Conservation (phyloP, 2,329 filamentous ascomycete species). For the Cladophialophora chaetospira region DNA sequence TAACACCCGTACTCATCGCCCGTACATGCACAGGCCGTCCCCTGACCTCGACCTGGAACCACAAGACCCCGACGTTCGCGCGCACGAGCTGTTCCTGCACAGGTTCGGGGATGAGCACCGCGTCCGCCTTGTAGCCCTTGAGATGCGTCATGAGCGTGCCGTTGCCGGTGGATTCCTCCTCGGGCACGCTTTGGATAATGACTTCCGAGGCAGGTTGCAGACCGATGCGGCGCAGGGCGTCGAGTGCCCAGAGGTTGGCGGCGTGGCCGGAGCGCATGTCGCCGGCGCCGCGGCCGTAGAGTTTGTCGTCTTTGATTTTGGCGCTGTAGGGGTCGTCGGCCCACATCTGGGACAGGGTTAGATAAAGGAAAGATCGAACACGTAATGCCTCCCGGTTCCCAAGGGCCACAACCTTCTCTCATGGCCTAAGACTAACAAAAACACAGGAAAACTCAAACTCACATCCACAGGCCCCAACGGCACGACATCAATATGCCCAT, state of each 20-base stretch:
- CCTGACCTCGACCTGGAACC: conserved; percentile 29
- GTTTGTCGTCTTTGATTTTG: conserved; percentile 22
- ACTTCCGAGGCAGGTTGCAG: conserved; percentile 28
- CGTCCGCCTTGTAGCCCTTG: conserved; percentile 30
- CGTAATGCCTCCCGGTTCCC: too few relatives aligned
- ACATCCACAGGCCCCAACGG: conserved; percentile 25
- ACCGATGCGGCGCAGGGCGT: conserved; percentile 18
- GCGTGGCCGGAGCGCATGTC: conserved; percentile 26
- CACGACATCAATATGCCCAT: conserved; percentile 29
- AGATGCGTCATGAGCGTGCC: conserved; percentile 29
- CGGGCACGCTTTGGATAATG: conserved; percentile 26
- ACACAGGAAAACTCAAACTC: too few relatives aligned
- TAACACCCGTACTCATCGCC: conserved; percentile 25
- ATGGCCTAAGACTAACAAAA: too few relatives aligned
- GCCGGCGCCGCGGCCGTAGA: conserved; percentile 25
- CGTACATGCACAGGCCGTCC: conserved; percentile 26
- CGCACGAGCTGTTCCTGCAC: conserved; percentile 26
- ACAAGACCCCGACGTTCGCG: conserved; percentile 29
- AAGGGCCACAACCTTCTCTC: too few relatives aligned
- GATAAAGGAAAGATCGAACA: too few relatives aligned
- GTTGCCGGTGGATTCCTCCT: conserved; percentile 30
- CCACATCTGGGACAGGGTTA: too few relatives aligned
- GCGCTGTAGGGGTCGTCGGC: conserved; percentile 25
- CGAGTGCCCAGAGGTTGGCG: conserved; percentile 22
- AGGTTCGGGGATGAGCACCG: conserved; percentile 27